Evolutionary conservation across 345 rosid genomes (phyloP).

Genomic region (Populus simonii): DNA sequence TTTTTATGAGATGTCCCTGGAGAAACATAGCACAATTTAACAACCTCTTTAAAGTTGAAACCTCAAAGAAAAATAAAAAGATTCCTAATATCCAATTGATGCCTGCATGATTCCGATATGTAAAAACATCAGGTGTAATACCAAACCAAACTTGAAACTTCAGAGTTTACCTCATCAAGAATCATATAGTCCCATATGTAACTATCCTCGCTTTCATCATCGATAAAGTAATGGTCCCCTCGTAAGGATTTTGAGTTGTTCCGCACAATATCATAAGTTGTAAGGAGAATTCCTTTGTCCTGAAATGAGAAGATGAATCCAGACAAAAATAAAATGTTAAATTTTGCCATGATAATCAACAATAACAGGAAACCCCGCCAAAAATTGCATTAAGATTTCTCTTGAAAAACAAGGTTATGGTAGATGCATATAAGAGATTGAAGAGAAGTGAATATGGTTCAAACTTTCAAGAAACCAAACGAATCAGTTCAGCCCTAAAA

Average conservation of each 20-base stretch:
- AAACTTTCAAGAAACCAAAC: neutral
- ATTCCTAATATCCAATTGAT: neutral
- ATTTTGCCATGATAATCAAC: constrained; percentile 4
- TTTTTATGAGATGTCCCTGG: constrained; percentile 97
- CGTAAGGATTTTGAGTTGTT: constrained; percentile 71
- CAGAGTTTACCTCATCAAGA: constrained; percentile 76
- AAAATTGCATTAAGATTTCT: neutral
- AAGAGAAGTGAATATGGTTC: neutral
- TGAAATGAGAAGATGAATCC: constrained; percentile 29
- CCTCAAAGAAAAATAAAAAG: neutral
- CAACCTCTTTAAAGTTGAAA: neutral
- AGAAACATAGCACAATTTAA: neutral
- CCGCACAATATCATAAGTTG: constrained; percentile 92
- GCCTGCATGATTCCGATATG: neutral
- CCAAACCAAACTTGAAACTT: neutral
- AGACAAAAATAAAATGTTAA: constrained; percentile 2
- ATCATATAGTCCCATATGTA: constrained; percentile 90
- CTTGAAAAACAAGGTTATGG: neutral
- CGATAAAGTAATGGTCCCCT: constrained; percentile 44
- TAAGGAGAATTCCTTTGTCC: constrained; percentile 86
- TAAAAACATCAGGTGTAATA: neutral
- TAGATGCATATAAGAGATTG: neutral
- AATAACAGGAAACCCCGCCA: neutral
- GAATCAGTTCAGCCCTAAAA: neutral
- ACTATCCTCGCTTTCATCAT: constrained; percentile 56